Evolutionary conservation across 1,284 basidiomycete species (phyloP).

Genomic region (Leccinum subspadiceum): DNA sequence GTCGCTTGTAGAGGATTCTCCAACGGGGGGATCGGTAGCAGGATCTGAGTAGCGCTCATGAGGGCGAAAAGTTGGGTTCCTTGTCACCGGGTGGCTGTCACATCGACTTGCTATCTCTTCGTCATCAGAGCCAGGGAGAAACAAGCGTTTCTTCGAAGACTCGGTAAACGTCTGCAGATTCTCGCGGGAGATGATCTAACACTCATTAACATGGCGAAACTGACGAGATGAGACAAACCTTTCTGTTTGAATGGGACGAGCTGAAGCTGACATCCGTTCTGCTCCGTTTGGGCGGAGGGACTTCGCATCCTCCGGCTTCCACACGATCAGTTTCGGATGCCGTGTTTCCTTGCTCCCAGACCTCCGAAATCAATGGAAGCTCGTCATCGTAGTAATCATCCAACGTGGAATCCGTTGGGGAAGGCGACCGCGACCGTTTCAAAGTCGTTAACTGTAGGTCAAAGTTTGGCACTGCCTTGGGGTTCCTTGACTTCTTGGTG

Average conservation of each 20-base stretch:
- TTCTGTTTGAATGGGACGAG: constrained; percentile 1
- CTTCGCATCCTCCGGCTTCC: constrained; percentile 3
- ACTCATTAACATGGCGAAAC: constrained; percentile 11
- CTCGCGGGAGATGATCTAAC: constrained; percentile 3
- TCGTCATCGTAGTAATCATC: constrained; percentile 43
- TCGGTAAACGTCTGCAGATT: constrained; percentile 3
- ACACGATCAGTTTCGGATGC: constrained; percentile 32
- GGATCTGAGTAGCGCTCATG: constrained; percentile 36
- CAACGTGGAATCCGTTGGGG: constrained; percentile 14
- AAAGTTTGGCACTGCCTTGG: constrained; percentile 44
- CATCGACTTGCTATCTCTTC: constrained; percentile 8
- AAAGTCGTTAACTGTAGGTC: constrained; percentile 53
- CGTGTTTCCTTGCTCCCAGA: constrained; percentile 25
- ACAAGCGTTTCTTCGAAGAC: constrained; percentile 13
- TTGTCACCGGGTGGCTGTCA: background rate
- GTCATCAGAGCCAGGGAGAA: constrained; percentile 18
- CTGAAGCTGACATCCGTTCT: constrained; percentile 1
- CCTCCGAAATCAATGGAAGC: constrained; percentile 44
- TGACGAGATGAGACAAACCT: constrained; percentile 19
- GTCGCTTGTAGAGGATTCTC: constrained; percentile 12
- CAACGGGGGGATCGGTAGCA: constrained; percentile 8
- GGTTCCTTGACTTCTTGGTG: constrained; percentile 22
- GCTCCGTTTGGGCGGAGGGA: constrained; percentile 21
- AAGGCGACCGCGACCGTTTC: constrained; percentile 32
- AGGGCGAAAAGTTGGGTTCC: background rate